phyloP scores from a whole-genome alignment of 306 rosid genomes.

The Prunus padus region DNA sequence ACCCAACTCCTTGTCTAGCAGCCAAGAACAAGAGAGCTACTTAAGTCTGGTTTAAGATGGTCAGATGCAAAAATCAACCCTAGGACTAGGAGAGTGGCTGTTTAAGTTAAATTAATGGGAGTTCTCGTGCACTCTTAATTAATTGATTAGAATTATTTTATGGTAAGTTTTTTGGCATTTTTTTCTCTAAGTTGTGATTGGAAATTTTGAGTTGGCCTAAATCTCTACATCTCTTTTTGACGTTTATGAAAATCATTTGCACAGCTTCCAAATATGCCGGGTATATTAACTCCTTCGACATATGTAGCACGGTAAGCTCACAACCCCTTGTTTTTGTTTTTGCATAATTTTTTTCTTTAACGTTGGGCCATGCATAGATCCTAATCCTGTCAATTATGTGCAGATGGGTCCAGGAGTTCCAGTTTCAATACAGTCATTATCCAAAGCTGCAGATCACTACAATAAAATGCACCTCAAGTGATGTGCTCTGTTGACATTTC shows the following conservation, averaged over 20 bases:
- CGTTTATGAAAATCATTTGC: not conserved
- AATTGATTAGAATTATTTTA: not conserved
- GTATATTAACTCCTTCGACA: conserved; percentile 78
- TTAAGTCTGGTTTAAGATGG: too few species aligned
- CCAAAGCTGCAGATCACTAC: conserved; percentile 93
- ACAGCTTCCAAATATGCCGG: conserved; percentile 99
- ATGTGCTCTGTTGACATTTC: conserved; percentile 21
- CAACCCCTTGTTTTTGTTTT: conserved; percentile 16
- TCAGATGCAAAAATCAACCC: too few species aligned
- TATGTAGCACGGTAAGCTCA: conserved; percentile 86
- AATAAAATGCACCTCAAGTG: conserved; percentile 54
- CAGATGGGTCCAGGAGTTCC: conserved; percentile 96
- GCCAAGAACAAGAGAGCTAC: too few species aligned
- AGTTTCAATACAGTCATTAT: conserved; percentile 76
- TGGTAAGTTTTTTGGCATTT: not conserved
- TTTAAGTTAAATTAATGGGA: too few species aligned
- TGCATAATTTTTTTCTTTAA: not conserved
- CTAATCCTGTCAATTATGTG: conserved; percentile 24
- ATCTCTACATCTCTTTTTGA: not conserved
- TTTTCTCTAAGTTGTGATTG: not conserved
- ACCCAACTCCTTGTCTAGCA: too few species aligned
- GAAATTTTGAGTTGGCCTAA: not conserved
- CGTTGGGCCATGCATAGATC: not conserved
- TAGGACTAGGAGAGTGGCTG: too few species aligned
- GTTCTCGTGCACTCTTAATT: not conserved